These are phyloP conservation scores for Glaciozyma martinii DNA, from an alignment of 768 basidiomycete species.

Conservation along the genomic window DNA sequence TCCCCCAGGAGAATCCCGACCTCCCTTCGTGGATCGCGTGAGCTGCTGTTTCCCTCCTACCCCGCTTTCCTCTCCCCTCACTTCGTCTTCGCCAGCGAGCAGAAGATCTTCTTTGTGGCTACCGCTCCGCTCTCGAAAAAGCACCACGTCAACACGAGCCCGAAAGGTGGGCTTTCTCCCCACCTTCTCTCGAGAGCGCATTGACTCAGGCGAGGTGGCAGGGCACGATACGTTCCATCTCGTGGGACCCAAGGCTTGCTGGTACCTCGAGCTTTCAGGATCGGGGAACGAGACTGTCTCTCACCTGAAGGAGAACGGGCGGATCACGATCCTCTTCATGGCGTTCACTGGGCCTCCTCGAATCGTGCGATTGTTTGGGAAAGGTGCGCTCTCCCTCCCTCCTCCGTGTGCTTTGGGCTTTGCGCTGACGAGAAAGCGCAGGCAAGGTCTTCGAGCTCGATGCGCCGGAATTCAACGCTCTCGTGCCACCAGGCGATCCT, in stretches of 20 bases:
- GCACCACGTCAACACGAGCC: constrained; percentile 22
- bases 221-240: constrained; percentile 23
- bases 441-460: constrained; percentile 18
- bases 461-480: constrained; percentile 12
- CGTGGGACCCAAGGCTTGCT: constrained; percentile 1
- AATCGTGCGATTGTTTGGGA: constrained; percentile 4
- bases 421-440: neutral
- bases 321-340: constrained; percentile 27
- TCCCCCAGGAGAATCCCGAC: neutral
- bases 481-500: constrained; percentile 12
- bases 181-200: neutral
- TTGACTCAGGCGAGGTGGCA: neutral
- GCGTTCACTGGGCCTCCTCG: constrained; percentile 16
- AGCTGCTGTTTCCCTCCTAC: neutral
- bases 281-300: constrained; percentile 30
- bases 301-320: constrained; percentile 29
- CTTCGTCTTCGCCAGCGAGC: neutral
- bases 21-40: constrained; percentile 7
- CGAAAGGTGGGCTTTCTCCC: constrained; percentile 12
- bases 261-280: constrained; percentile 24
- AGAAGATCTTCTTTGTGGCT: constrained; percentile 27
- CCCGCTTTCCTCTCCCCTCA: neutral
- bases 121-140: constrained; percentile 10
- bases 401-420: neutral
- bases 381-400: neutral